These are phyloP conservation scores for Ogataea wickerhamii DNA, from an alignment of 805 yeast species.

Conservation along the genomic window DNA sequence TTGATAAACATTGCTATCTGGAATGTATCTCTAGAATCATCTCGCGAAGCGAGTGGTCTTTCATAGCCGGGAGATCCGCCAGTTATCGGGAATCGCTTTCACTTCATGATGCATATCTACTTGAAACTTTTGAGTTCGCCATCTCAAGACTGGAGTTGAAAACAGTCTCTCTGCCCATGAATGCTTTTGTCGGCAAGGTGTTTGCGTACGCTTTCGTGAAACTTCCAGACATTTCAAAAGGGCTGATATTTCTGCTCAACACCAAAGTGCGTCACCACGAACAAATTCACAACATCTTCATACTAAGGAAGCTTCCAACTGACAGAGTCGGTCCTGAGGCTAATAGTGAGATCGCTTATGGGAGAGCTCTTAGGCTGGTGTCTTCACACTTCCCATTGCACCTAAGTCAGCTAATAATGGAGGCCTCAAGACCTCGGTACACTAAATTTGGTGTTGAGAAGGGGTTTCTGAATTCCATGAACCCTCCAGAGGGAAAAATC, in stretches of 20 bases:
- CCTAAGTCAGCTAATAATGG: slow-evolving; percentile 21
- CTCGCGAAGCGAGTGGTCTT: slow-evolving; percentile 45
- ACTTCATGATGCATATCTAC: slow-evolving; percentile 36
- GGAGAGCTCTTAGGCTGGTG: slow-evolving; percentile 9
- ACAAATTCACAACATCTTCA: slow-evolving; percentile 19
- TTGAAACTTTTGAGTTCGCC: slow-evolving; percentile 52
- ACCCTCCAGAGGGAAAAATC: slow-evolving; percentile 37
- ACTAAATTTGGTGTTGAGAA: slow-evolving; percentile 28
- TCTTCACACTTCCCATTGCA: slow-evolving; percentile 22
- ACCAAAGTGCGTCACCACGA: slow-evolving; percentile 47
- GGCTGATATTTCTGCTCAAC: slow-evolving; percentile 53
- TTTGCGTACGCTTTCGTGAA: slow-evolving; percentile 60
- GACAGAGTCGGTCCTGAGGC: slow-evolving; percentile 4
- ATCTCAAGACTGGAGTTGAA: slow-evolving; percentile 47
- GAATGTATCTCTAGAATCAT: slow-evolving; percentile 53
- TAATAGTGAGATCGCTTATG: slow-evolving; percentile 3
- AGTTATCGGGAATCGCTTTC: slow-evolving; percentile 21
- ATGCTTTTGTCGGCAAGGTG: slow-evolving; percentile 68
- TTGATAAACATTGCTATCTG: slow-evolving; percentile 50
- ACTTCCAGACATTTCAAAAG: slow-evolving; percentile 53
- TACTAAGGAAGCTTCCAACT: slow-evolving; percentile 16
- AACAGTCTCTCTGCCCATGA: slow-evolving; percentile 49
- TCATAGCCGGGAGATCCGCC: slow-evolving; percentile 7
- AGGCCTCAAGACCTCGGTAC: slow-evolving; percentile 21
- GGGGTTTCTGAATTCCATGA: slow-evolving; percentile 34